Base-by-base conservation (phyloP, 441 rosid genomes). In the Pelargonium myrrhifolium region DNA sequence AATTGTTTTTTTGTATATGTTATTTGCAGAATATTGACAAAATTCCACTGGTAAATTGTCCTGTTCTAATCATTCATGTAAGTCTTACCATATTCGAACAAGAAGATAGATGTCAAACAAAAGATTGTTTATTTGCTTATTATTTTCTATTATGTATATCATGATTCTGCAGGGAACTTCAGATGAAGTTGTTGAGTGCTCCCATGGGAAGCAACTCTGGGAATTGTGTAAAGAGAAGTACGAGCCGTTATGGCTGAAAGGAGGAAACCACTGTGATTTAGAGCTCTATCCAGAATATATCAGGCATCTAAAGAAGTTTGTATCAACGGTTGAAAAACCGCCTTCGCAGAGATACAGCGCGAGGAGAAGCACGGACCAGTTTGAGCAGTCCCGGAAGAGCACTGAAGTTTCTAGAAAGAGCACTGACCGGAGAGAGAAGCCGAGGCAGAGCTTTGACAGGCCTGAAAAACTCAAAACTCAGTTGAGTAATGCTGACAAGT, bases 151-250 rank as follows among this genome's bases (percentile, higher is more conserved):
- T 24, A 28, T 22, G 22, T 63, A 17, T 22, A 56, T 17, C n/a
- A n/a, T 72, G 24, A 60, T 67, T 77, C 40, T 72, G 24, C 74
- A 91, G 99, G 99, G 99, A 81, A 93, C 99, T 76, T 78, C 90
- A 71, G 97, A 94, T 81, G 97, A 91, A 76, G 97, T 91, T 66
- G 97, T 94, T 7, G 97, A 94, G 75, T 94, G 93, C 72, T 94
- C 97, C 39, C 99, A 94, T 56, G 97, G 99, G 3, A 94, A 86
- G 79, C 96, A 89, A 68, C 84, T 94, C 2, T 94, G 96, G 99
- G 97, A 91, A 72, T 84, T 91, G 22, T 88, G 95, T 65, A 87
- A 87, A 74, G 91, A 88, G 75, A 91, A 91, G 75, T 91, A 89
- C 17, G 97, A 93, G 75, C 99, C 97, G 14, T 84, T 91, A 4